Base-by-base conservation (phyloP, 1,284 basidiomycete species). In the Trichosporon faecale region DNA sequence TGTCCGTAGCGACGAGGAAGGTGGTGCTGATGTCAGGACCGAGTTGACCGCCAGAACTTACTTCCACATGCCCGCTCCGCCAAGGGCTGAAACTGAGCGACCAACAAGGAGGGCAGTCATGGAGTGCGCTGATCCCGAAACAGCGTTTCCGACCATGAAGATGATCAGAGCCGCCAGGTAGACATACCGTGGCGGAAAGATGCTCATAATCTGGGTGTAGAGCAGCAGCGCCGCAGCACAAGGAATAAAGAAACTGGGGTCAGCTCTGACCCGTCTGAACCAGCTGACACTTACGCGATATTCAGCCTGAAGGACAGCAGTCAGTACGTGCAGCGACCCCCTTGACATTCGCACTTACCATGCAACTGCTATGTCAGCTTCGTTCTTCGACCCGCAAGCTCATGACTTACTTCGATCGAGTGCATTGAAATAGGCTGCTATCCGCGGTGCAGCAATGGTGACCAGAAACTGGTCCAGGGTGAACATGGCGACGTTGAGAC, bases 41-140 rank as follows among this genome's bases (percentile, higher is more conserved):
- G 3, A 27, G 23, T 71, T 14, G 11, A 8, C 3, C 2, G n/a
- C 2, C 5, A 11, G 2, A 14, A 65, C 75, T 71, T 68, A 76
- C 75, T 77, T 77, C 73, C 73, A 76, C 65, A 75, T 66, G n/a
- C 76, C 76, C 0, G 75, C 74, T 40, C 76, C 76, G 14, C 76
- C 76, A 4, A 78, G 70, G 11, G 74, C 76, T 3, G 74, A 70
- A 33, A 78, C 52, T 7, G 74, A 73, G 63, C 76, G 70, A 8
- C 76, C 76, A 21, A 71, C 65, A 37, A 78, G 75, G 33, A 78
- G 52, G 63, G 76, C 72, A 67, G 73, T 70, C 76, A 78, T 78
- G 11, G 70, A 73, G 4, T 65, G 61, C 0, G 76, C 76, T 2
- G 76, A 72, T 2, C 75, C 76, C 29, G 74, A 76, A 18, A 78